phyloP scores from a whole-genome alignment of 129 eudicot species.

The Centella asiatica region DNA sequence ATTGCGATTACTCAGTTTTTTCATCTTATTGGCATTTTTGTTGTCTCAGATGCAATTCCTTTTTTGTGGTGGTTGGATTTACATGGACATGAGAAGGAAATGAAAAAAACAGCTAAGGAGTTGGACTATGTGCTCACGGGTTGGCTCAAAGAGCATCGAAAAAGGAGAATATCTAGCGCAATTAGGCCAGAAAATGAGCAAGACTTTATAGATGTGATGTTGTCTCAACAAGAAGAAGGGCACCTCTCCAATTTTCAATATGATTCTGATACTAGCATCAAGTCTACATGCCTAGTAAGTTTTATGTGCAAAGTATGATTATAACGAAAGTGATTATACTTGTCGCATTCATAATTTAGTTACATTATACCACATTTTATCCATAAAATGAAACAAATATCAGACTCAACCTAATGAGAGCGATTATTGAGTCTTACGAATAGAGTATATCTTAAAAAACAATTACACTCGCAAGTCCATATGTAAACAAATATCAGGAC shows the following conservation, averaged over 20 bases:
- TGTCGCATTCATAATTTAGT: too few species aligned
- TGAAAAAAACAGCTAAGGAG: slow-evolving; percentile 18
- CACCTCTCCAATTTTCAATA: neutral
- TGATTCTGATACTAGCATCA: slow-evolving; percentile 13
- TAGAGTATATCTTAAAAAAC: too few species aligned
- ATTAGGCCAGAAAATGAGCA: neutral
- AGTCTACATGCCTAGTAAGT: slow-evolving; percentile 12
- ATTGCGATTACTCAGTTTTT: slow-evolving; percentile 3
- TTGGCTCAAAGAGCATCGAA: slow-evolving; percentile 19
- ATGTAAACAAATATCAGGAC: too few species aligned
- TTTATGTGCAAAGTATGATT: neutral
- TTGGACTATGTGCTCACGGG: slow-evolving; percentile 11
- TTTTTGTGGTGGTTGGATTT: slow-evolving; percentile 22
- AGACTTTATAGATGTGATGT: slow-evolving; percentile 20
- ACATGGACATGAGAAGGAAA: slow-evolving; percentile 17
- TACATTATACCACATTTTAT: neutral
- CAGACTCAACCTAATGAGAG: too few species aligned
- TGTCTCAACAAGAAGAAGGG: slow-evolving; percentile 7
- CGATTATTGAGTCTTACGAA: too few species aligned
- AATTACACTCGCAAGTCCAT: too few species aligned
- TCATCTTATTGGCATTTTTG: slow-evolving; percentile 6
- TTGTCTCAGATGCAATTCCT: slow-evolving; percentile 16
- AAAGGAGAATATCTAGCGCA: neutral
- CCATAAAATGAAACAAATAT: too few species aligned
- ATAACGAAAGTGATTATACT: neutral